Base-by-base conservation (phyloP, 2,329 filamentous ascomycete species). In the Sporothrix phasma region DNA sequence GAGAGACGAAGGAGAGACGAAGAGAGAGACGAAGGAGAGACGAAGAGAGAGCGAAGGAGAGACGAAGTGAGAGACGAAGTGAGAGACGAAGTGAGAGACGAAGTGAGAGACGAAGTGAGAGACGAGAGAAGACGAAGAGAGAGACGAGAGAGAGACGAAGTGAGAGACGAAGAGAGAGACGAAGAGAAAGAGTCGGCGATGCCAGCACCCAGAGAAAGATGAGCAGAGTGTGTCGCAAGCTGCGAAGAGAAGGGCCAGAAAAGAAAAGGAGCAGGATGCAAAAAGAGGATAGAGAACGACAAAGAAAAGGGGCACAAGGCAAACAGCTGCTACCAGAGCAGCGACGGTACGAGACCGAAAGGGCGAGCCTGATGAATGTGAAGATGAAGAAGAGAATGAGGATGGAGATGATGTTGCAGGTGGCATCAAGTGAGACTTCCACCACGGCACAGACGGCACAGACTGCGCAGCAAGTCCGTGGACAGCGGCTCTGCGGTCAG, bases 121-220 rank as follows among this genome's bases (percentile, higher is more conserved):
- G 31, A 56, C 51, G n/a, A n/a, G n/a, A n/a, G n/a, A n/a, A n/a
- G n/a, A n/a, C n/a, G n/a, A n/a, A n/a, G n/a, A n/a, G n/a, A n/a
- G n/a, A 53, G 8, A 2, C 26, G 22, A 5, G 41, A 3, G 46
- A 62, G 26, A 13, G 31, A 13, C 2, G 51, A 39, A 11, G 51
- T 24, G 11, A 37, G 11, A 11, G 34, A 37, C 4, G 11, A 56
- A 3, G 17, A 2, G 7, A 10, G 51, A 56, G 31, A 56, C 51
- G n/a, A n/a, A n/a, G n/a, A n/a, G n/a, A n/a, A n/a, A n/a, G n/a
- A n/a, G n/a, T n/a, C n/a, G 31, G 13, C 46, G 45, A 62, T 41
- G 37, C 60, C 60, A 62, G 60, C 60, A 62, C 34, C 61, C 17
- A 37, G 29, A 34, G 47, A 49, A 43, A 22, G 49, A 56, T n/a